phyloP scores from a whole-genome alignment of 331 rosid genomes.

The Cydonia oblonga region DNA sequence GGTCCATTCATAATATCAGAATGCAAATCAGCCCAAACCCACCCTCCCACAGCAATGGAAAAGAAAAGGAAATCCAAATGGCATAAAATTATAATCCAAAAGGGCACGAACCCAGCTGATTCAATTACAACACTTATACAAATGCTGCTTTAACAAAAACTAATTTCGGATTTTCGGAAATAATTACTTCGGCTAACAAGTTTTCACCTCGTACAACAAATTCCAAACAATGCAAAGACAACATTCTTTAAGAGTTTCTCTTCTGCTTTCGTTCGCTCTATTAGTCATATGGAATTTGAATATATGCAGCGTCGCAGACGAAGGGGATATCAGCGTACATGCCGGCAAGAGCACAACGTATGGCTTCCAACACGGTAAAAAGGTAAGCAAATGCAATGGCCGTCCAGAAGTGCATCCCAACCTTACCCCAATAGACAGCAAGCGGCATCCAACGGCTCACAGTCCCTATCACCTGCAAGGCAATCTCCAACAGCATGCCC shows the following conservation, averaged over 20 bases:
- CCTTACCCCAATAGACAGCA: conserved; percentile 67
- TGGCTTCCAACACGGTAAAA: conserved; percentile 68
- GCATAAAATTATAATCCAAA: neutral
- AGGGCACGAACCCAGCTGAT: neutral
- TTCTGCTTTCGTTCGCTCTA: neutral
- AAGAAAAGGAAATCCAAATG: neutral
- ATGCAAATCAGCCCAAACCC: too few relatives aligned
- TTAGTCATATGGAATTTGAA: conserved; percentile 89
- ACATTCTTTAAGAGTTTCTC: neutral
- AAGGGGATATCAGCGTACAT: conserved; percentile 96
- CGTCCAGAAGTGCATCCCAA: conserved; percentile 96
- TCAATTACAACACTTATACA: neutral
- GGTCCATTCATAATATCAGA: neutral
- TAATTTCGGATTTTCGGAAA: neutral
- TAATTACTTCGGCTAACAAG: neutral
- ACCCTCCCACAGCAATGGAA: neutral
- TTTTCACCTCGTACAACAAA: neutral
- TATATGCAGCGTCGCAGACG: conserved; percentile 85
- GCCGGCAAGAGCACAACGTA: conserved; percentile 86
- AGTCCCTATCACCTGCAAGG: conserved; percentile 80
- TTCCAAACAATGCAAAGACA: neutral
- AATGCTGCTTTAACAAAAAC: neutral
- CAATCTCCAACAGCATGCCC: conserved; percentile 90
- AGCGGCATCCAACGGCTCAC: conserved; percentile 92
- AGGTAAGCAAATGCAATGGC: conserved; percentile 53